Conservation (phyloP, 2,329 filamentous ascomycete species). For the Exophiala mesophila region DNA sequence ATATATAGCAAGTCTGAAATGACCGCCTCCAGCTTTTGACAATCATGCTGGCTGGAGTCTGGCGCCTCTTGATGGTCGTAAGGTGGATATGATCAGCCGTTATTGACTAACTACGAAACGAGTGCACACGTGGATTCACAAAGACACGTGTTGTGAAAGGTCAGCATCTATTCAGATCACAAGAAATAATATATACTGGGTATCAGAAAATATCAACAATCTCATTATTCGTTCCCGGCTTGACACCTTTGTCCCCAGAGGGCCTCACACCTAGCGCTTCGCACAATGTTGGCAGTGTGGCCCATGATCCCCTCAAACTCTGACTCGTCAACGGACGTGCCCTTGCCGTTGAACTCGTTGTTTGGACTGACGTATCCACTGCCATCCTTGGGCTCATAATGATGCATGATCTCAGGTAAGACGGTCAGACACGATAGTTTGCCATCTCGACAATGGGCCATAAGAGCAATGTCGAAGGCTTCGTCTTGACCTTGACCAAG, state of each 20-base stretch:
- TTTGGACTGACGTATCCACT: conserved; percentile 26
- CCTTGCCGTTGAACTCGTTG: conserved; percentile 27
- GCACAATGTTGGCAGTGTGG: conserved; percentile 32
- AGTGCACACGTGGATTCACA: too few species aligned
- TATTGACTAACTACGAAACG: too few species aligned
- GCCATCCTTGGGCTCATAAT: conserved; percentile 31
- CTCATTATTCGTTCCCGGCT: not conserved
- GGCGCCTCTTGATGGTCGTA: too few species aligned
- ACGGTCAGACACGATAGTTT: conserved; percentile 35
- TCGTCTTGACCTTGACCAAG: conserved; percentile 18
- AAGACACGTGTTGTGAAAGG: too few species aligned
- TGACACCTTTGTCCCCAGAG: conserved; percentile 30
- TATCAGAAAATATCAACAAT: too few species aligned
- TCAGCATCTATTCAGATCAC: too few species aligned
- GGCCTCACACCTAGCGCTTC: conserved; percentile 35
- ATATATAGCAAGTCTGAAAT: too few species aligned
- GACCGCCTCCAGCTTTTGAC: too few species aligned
- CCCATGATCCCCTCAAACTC: conserved; percentile 31
- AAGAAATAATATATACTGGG: too few species aligned
- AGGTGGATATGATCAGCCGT: too few species aligned
- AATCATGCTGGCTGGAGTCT: too few species aligned
- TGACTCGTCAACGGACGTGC: conserved; percentile 18
- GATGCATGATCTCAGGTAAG: conserved; percentile 35
- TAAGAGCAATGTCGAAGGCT: conserved; percentile 35
- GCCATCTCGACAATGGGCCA: conserved; percentile 29